These are phyloP conservation scores for Lipomyces starkeyi DNA, from an alignment of 805 yeast genomes.

Conservation along the genomic window DNA sequence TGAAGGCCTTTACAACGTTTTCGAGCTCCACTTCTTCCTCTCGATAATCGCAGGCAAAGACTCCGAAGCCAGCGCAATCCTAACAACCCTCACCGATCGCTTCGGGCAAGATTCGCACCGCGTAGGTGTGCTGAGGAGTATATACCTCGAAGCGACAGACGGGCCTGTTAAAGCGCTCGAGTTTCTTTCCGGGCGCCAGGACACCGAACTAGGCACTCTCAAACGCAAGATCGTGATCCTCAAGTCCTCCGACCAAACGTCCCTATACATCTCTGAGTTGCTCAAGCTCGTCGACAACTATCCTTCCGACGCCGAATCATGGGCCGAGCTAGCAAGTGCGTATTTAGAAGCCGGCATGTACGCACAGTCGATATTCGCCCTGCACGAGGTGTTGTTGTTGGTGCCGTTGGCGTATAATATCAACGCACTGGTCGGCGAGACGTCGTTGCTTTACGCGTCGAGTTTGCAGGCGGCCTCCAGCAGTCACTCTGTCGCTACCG, in stretches of 20 bases:
- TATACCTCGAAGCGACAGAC: constrained; percentile 62
- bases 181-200: constrained; percentile 48
- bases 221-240: constrained; percentile 46
- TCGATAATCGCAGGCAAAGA: constrained; percentile 68
- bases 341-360: constrained; percentile 67
- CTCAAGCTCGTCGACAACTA: constrained; percentile 61
- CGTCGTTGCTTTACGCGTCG: constrained; percentile 42
- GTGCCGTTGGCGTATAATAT: constrained; percentile 74
- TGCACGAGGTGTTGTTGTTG: constrained; percentile 70
- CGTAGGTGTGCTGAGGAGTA: constrained; percentile 59
- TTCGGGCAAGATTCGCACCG: constrained; percentile 65
- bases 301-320: constrained; percentile 77
- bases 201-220: constrained; percentile 38
- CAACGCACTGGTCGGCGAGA: constrained; percentile 68
- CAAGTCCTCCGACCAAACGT: constrained; percentile 44
- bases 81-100: constrained; percentile 70
- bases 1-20: constrained; percentile 58
- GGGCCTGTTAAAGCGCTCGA: constrained; percentile 48
- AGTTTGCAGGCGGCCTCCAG: constrained; percentile 20
- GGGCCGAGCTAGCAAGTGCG: constrained; percentile 77
- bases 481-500: constrained; percentile 36
- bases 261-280: constrained; percentile 59
- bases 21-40: constrained; percentile 75
- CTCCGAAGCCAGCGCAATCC: constrained; percentile 67
- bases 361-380: constrained; percentile 68